Percentiles rank a stretch among this genome's conserved stretches.
These are phyloP conservation scores for Leccinum fibrillosum DNA, from an alignment of 768 basidiomycete genomes.

Conservation along the genomic window DNA sequence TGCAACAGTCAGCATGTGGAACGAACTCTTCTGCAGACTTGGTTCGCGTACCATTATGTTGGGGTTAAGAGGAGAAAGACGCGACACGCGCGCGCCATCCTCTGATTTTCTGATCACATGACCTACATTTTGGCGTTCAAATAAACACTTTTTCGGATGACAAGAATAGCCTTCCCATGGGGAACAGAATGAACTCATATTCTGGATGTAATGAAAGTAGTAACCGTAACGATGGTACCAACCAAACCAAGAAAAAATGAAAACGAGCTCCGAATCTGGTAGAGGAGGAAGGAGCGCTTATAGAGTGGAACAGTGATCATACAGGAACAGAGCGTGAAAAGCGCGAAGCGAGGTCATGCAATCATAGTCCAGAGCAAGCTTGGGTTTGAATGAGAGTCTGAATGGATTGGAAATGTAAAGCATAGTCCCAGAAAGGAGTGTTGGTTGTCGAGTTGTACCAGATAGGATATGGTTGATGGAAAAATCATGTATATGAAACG, in stretches of 20 bases:
- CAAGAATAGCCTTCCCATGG: background rate
- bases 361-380: slow-evolving; percentile 27
- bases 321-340: slow-evolving; percentile 13
- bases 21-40: background rate
- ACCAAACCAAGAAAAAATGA: slow-evolving; percentile 21
- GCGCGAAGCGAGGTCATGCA: slow-evolving; percentile 15
- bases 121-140: slow-evolving; percentile 4
- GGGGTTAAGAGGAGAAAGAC: background rate
- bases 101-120: slow-evolving; percentile 22
- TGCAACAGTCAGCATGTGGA: slow-evolving; percentile 22
- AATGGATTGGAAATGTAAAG: slow-evolving; percentile 13
- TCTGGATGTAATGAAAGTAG: slow-evolving; percentile 18
- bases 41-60: slow-evolving; percentile 20
- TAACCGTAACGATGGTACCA: slow-evolving; percentile 14
- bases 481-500: slow-evolving; percentile 21
- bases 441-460: slow-evolving; percentile 13
- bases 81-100: background rate
- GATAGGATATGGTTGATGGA: slow-evolving; percentile 14
- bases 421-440: slow-evolving; percentile 28
- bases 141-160: background rate
- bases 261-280: slow-evolving; percentile 10
- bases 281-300: slow-evolving; percentile 11
- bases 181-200: slow-evolving; percentile 23
- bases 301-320: slow-evolving; percentile 5
- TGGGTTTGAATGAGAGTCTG: slow-evolving; percentile 12